Conservation (phyloP, 345 rosid species). For the Moricandia arvensis region DNA sequence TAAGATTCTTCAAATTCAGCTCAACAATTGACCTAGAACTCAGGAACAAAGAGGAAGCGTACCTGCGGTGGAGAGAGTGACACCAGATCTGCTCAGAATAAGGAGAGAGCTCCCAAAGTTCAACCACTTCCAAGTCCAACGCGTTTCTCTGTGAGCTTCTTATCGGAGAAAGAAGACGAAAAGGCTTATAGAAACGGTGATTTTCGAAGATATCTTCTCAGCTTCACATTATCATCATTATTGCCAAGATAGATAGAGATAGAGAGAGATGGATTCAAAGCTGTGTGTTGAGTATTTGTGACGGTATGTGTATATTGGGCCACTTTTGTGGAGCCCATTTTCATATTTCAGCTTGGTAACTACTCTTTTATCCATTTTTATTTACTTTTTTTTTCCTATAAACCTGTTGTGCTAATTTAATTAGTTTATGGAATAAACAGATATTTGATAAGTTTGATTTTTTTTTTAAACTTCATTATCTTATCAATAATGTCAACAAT, state of each 20-base stretch:
- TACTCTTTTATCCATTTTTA: neutral
- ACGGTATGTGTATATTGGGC: neutral
- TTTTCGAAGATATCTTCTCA: constrained; percentile 30
- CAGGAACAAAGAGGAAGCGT: no score
- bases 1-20: neutral
- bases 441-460: neutral
- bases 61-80: constrained; percentile 25
- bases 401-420: neutral
- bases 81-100: constrained; percentile 40
- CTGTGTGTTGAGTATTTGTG: constrained; percentile 22
- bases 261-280: constrained; percentile 33
- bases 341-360: no score
- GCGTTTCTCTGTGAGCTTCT: neutral
- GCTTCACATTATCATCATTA: constrained; percentile 30
- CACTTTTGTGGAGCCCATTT: neutral
- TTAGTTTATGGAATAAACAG: neutral
- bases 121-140: constrained; percentile 1
- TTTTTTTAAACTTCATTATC: neutral
- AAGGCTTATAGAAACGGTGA: constrained; percentile 9
- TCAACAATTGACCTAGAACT: neutral
- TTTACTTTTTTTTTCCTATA: constrained; percentile 12
- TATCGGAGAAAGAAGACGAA: constrained; percentile 27
- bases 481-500: neutral
- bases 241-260: constrained; percentile 18
- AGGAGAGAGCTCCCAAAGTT: no score